Percentiles rank a stretch among this genome's conserved stretches.
phyloP scores from a whole-genome alignment of 1,284 basidiomycete species.

The Sporisorium graminicola region DNA sequence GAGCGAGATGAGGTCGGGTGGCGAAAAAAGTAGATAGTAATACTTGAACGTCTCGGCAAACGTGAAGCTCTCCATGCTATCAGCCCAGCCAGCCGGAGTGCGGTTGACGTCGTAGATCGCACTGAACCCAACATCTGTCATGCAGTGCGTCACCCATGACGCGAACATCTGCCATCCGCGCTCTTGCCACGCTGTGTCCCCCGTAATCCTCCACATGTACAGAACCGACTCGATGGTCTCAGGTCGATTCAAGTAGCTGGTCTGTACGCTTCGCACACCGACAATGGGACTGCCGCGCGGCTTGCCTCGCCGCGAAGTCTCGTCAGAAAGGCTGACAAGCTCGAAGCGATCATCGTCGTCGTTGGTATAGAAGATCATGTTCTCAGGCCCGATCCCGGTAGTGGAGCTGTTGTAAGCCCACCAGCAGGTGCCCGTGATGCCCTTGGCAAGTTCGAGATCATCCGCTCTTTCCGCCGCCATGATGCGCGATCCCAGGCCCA shows the following conservation, averaged over 20 bases:
- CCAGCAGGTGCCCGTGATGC: slow-evolving; percentile 73
- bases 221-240: slow-evolving; percentile 75
- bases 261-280: slow-evolving; percentile 53
- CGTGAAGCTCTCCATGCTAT: slow-evolving; percentile 74
- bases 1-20: slow-evolving; percentile 73
- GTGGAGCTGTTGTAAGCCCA: slow-evolving; percentile 71
- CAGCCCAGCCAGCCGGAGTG: slow-evolving; percentile 62
- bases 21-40: slow-evolving; percentile 72
- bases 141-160: slow-evolving; percentile 72
- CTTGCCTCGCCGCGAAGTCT: slow-evolving; percentile 47
- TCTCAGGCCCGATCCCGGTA: slow-evolving; percentile 68
- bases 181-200: slow-evolving; percentile 73
- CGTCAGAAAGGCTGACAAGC: slow-evolving; percentile 39
- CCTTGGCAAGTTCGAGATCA: slow-evolving; percentile 71
- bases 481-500: slow-evolving; percentile 73
- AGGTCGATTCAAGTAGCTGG: slow-evolving; percentile 70
- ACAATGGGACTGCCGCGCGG: slow-evolving; percentile 63
- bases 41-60: slow-evolving; percentile 74
- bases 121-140: slow-evolving; percentile 71
- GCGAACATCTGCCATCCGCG: slow-evolving; percentile 76
- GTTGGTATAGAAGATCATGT: slow-evolving; percentile 56
- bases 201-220: slow-evolving; percentile 74
- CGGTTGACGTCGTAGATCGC: slow-evolving; percentile 71
- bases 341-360: slow-evolving; percentile 59
- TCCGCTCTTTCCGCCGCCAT: slow-evolving; percentile 67